Evolutionary conservation across 768 basidiomycete species (phyloP).

Genomic region (Phylloporus sp.): DNA sequence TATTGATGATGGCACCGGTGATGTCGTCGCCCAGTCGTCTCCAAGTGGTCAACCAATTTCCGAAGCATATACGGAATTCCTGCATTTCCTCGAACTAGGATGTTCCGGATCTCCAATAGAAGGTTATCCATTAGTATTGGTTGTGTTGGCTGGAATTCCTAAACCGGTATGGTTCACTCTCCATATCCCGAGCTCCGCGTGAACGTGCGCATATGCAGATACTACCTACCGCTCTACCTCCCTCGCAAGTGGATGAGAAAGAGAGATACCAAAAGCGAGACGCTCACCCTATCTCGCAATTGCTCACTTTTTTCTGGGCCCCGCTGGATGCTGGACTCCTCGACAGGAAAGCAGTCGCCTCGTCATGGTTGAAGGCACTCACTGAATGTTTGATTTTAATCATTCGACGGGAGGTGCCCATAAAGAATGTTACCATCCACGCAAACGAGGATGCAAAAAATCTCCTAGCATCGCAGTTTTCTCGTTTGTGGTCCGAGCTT

Average conservation of each 20-base stretch:
- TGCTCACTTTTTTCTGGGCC: slow-evolving; percentile 80
- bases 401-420: slow-evolving; percentile 26
- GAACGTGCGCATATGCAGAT: slow-evolving; percentile 3
- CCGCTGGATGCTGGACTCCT: slow-evolving; percentile 49
- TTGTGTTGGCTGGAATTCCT: slow-evolving; percentile 80
- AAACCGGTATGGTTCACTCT: slow-evolving; percentile 41
- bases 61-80: slow-evolving; percentile 63
- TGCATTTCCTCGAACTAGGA: slow-evolving; percentile 70
- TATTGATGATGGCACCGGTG: slow-evolving; percentile 35
- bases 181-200: not conserved
- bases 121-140: slow-evolving; percentile 77
- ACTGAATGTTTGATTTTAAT: slow-evolving; percentile 68
- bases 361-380: slow-evolving; percentile 63
- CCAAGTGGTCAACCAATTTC: slow-evolving; percentile 20
- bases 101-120: slow-evolving; percentile 75
- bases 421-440: slow-evolving; percentile 1
- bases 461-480: slow-evolving; percentile 44
- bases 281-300: slow-evolving; percentile 35
- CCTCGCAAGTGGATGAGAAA: not conserved
- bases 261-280: not conserved
- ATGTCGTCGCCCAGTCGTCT: slow-evolving; percentile 5
- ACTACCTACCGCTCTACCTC: slow-evolving; percentile 18
- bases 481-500: slow-evolving; percentile 47
- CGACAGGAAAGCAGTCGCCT: slow-evolving; percentile 23
- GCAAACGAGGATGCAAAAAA: slow-evolving; percentile 3